phyloP scores from a whole-genome alignment of 2,329 filamentous ascomycete genomes.

The Alternaria gansuensis region DNA sequence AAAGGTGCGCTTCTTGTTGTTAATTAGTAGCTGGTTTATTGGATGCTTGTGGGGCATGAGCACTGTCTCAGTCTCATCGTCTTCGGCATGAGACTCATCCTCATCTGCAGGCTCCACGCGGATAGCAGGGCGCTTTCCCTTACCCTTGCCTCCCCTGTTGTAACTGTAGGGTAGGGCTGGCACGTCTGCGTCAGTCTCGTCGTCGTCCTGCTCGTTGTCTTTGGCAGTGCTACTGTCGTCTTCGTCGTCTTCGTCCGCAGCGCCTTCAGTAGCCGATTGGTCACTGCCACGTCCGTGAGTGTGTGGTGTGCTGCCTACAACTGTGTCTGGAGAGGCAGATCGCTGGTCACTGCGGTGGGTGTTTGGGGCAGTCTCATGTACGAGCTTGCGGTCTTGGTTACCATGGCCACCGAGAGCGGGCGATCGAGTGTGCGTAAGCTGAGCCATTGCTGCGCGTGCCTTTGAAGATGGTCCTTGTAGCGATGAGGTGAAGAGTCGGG shows the following conservation, averaged over 20 bases:
- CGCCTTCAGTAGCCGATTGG: conserved; percentile 42
- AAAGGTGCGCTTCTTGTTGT: conserved; percentile 52
- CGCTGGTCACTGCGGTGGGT: conserved; percentile 37
- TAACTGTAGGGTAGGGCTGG: conserved; percentile 47
- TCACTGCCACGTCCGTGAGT: conserved; percentile 38
- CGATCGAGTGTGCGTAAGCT: conserved; percentile 37
- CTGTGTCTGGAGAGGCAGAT: conserved; percentile 29
- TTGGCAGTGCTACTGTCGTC: conserved; percentile 46
- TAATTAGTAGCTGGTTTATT: conserved; percentile 40
- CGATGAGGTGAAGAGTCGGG: conserved; percentile 11
- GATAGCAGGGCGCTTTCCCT: conserved; percentile 50
- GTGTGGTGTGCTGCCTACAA: conserved; percentile 33
- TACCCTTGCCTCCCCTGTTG: conserved; percentile 47
- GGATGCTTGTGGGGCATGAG: conserved; percentile 42
- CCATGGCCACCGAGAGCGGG: conserved; percentile 43
- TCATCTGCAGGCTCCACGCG: conserved; percentile 47
- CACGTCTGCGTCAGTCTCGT: conserved; percentile 49
- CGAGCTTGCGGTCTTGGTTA: conserved; percentile 43
- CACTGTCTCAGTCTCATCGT: conserved; percentile 42
- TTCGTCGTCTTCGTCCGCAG: conserved; percentile 47
- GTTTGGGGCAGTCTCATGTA: conserved; percentile 34
- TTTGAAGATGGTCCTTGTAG: conserved; percentile 10
- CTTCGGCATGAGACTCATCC: conserved; percentile 42
- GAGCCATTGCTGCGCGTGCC: conserved; percentile 36
- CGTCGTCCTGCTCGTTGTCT: conserved; percentile 43